Conservation (phyloP, 2,329 filamentous ascomycete genomes). For the Davidsoniella virescens region DNA sequence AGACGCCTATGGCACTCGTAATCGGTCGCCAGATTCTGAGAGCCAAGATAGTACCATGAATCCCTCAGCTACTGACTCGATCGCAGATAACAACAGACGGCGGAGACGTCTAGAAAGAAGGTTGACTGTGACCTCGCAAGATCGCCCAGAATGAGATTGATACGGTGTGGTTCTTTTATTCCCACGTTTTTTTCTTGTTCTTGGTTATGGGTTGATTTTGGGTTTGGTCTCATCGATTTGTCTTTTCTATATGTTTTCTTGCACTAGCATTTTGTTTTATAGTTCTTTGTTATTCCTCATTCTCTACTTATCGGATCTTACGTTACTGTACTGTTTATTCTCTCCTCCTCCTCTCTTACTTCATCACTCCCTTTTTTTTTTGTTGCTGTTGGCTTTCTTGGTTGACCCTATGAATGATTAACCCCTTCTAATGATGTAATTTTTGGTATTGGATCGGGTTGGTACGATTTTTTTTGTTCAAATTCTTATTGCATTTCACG, state of each 20-base stretch:
- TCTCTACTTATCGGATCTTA: background rate
- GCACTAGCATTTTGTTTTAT: background rate
- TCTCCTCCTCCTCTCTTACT: no score
- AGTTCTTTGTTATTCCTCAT: background rate
- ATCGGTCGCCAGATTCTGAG: slow-evolving; percentile 23
- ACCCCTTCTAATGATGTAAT: no score
- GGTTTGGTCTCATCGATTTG: background rate
- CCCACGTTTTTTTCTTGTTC: background rate
- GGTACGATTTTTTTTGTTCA: no score
- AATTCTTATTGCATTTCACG: no score
- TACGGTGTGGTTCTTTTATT: background rate
- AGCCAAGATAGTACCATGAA: slow-evolving; percentile 34
- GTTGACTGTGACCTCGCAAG: slow-evolving; percentile 20
- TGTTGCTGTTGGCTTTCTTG: no score
- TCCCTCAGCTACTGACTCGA: slow-evolving; percentile 25
- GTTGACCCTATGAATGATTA: no score
- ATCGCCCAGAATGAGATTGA: slow-evolving; percentile 1
- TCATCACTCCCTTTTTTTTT: no score
- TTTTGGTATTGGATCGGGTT: no score
- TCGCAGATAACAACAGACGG: slow-evolving; percentile 33
- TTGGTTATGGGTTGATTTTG: background rate
- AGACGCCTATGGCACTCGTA: slow-evolving; percentile 45
- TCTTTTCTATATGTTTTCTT: background rate
- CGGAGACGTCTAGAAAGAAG: slow-evolving; percentile 39
- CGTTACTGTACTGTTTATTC: no score